phyloP scores from a whole-genome alignment of 2,329 filamentous ascomycete species.

The Sordariomycetes sp. region DNA sequence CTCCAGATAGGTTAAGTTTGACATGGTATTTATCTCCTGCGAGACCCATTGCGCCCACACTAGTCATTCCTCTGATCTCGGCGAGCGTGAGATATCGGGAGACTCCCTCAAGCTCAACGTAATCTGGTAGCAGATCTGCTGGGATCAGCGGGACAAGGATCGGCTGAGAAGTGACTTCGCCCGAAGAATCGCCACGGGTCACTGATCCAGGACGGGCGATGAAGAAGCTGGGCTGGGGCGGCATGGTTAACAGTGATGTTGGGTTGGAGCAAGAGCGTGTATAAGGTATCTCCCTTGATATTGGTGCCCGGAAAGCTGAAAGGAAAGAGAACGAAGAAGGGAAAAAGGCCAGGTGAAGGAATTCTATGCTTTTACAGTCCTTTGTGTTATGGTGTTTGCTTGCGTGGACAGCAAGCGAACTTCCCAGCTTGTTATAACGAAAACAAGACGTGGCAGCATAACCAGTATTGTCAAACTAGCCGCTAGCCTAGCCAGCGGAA shows the following conservation, averaged over 20 bases:
- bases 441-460: no score
- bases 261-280: neutral
- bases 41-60: constrained; percentile 22
- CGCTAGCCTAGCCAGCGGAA: neutral
- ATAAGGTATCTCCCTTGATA: no score
- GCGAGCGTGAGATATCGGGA: constrained; percentile 29
- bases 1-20: no score
- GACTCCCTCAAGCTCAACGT: constrained; percentile 31
- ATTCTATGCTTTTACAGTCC: no score
- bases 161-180: no score
- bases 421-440: no score
- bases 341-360: neutral
- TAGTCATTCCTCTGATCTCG: constrained; percentile 27
- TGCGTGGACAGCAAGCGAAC: no score
- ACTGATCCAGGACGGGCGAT: constrained; percentile 35
- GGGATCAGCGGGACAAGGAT: constrained; percentile 49
- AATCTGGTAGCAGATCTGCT: constrained; percentile 38
- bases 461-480: no score
- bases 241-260: constrained; percentile 7
- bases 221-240: constrained; percentile 23
- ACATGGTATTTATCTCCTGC: no score
- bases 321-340: neutral
- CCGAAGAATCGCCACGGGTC: no score
- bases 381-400: no score
- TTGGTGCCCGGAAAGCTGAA: neutral